Percentiles rank a stretch among this genome's conserved stretches.
Conservation (phyloP, 2,329 filamentous ascomycete genomes). For the Cadophora sp. region DNA sequence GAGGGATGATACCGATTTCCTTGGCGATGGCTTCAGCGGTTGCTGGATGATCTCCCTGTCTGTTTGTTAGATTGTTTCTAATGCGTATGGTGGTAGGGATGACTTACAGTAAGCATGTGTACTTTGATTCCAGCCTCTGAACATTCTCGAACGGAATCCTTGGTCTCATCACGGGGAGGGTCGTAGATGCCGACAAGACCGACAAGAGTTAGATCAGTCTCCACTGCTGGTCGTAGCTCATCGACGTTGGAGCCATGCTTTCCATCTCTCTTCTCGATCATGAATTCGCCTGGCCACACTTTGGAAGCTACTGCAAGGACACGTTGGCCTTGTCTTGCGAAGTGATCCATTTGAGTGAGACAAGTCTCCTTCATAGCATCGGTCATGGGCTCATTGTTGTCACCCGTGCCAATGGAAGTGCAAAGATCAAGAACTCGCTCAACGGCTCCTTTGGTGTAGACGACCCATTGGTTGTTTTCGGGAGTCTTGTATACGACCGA, state of each 20-base stretch:
- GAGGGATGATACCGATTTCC: conserved; percentile 78
- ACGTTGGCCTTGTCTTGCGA: conserved; percentile 71
- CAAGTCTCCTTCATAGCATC: conserved; percentile 52
- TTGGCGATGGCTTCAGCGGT: conserved; percentile 80
- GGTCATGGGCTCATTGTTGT: conserved; percentile 31
- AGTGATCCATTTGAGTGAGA: conserved; percentile 70
- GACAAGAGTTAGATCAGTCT: conserved; percentile 72
- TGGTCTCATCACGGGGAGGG: conserved; percentile 63
- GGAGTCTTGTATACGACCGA: conserved; percentile 67
- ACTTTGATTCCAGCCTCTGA: conserved; percentile 73
- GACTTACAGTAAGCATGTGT: conserved; percentile 74
- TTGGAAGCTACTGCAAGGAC: conserved; percentile 62
- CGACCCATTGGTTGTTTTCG: conserved; percentile 47
- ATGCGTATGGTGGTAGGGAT: neutral
- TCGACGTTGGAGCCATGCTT: conserved; percentile 46
- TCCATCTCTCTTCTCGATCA: conserved; percentile 47
- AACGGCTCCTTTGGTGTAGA: conserved; percentile 73
- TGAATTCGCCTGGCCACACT: conserved; percentile 7
- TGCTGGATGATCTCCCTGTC: conserved; percentile 75
- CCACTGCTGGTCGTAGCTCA: conserved; percentile 51
- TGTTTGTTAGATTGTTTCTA: conserved; percentile 34
- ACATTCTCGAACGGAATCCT: conserved; percentile 62
- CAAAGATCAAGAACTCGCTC: conserved; percentile 72
- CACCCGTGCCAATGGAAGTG: conserved; percentile 49
- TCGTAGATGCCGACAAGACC: conserved; percentile 70